Evolutionary conservation across 305 asterid genomes (phyloP), one percentile per base, ranked within the genome.

Genomic region (Fraxinus latifolia): DNA sequence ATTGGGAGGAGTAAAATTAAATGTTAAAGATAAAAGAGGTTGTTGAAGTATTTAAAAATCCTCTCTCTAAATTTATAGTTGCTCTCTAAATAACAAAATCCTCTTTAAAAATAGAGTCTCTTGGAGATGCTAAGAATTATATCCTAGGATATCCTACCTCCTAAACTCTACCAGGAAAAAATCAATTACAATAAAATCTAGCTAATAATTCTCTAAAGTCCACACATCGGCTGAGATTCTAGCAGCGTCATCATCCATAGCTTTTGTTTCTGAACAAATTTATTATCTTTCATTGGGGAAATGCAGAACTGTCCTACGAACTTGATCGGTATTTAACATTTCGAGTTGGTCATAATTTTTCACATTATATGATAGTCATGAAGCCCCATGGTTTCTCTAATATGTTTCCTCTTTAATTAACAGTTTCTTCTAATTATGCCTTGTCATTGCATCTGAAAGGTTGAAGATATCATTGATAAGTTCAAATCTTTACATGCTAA

Each of bases 381-480:
- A 15, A 75, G 53, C 72, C 15, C 32, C 53, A 36, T 25, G 44
- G 11, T 76, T 85, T 75, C 77, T 42, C 74, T 79, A 74, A 47
- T 79, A 44, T 34, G 37, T 81, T 74, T 78, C 33, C 50, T 65
- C 72, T 83, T 74, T 81, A 53, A 79, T 81, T 84, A 76, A 68
- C 44, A 31, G 53, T 75, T 53, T 84, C 85, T 81, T 81, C 85
- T 82, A 68, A 86, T 84, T 65, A 25, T 82, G 65, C 80, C 80
- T 76, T 80, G 76, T 72, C 79, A 32, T 85, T 80, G 85, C 84
- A 78, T 80, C 74, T 84, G 83, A 62, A 84, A 95, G 98, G 95
- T 93, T 86, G 97, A 92, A 86, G 95, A 90, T 81, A 84, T 88
- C 62, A 74, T 91, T 72, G 79, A 74, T 78, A 94, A 85, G 67